phyloP scores from a whole-genome alignment of 1,284 basidiomycete genomes.

The Pulchroboletus neoregius region DNA sequence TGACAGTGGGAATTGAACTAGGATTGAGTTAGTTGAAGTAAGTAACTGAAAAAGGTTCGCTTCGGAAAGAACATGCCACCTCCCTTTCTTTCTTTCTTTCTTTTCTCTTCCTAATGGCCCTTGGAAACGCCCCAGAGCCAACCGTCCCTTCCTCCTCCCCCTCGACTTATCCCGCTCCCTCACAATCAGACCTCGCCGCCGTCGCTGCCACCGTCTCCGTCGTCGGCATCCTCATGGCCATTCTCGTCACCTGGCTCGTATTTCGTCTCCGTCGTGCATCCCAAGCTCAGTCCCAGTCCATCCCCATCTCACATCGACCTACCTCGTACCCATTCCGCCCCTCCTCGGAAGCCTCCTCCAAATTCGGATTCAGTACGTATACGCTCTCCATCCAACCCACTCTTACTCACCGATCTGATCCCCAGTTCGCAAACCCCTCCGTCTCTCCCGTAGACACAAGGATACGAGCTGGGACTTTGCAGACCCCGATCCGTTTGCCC shows the following conservation, averaged over 20 bases:
- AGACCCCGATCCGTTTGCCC: conserved; percentile 25
- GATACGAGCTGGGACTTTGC: conserved; percentile 33
- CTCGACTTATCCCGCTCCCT: conserved; percentile 17
- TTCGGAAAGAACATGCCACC: too few species aligned
- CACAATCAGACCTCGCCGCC: conserved; percentile 19
- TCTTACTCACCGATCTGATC: background rate
- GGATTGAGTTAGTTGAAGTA: too few species aligned
- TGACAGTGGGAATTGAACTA: too few species aligned
- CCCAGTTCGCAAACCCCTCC: conserved; percentile 28
- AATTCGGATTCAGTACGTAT: conserved; percentile 27
- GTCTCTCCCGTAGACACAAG: conserved; percentile 17
- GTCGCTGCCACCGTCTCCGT: conserved; percentile 26
- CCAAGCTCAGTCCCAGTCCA: background rate
- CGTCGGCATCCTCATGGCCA: conserved; percentile 26
- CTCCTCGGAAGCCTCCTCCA: conserved; percentile 31
- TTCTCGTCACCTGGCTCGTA: conserved; percentile 26
- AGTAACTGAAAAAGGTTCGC: conserved; percentile 8
- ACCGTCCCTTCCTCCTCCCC: background rate
- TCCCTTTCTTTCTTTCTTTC: too few species aligned
- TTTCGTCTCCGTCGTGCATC: conserved; percentile 24
- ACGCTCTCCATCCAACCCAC: background rate
- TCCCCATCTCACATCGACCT: conserved; percentile 9
- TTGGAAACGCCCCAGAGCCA: background rate
- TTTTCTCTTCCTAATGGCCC: background rate
- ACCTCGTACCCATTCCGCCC: conserved; percentile 21